Evolutionary conservation across 176 grass and related monocot species (phyloP).

Genomic region (Lolium rigidum): DNA sequence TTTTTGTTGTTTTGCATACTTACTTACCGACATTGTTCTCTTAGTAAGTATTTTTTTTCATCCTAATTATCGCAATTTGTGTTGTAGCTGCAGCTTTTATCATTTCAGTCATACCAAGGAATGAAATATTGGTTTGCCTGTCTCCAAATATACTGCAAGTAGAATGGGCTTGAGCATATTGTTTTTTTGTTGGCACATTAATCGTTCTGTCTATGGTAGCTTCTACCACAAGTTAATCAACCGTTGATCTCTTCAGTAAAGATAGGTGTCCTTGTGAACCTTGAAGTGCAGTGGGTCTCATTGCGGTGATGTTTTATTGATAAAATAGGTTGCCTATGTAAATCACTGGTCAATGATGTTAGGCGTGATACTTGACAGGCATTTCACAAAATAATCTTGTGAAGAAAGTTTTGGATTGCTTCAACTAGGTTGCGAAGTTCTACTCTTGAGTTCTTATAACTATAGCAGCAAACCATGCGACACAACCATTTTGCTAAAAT

Average conservation of each 20-base stretch:
- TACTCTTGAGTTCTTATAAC: slow-evolving; percentile 22
- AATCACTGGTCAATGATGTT: slow-evolving; percentile 38
- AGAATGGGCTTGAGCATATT: not conserved
- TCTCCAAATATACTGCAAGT: slow-evolving; percentile 24
- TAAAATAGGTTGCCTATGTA: not conserved
- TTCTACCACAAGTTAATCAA: not conserved
- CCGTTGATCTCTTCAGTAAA: slow-evolving; percentile 22
- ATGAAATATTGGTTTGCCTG: not conserved
- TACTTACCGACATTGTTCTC: not conserved
- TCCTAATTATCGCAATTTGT: not conserved
- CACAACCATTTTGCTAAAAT: slow-evolving; percentile 12
- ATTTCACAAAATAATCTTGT: slow-evolving; percentile 37
- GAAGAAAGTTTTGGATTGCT: not conserved
- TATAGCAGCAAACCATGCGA: not conserved
- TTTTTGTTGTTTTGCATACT: slow-evolving; percentile 22
- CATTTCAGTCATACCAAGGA: slow-evolving; percentile 7
- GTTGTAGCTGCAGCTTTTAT: slow-evolving; percentile 12
- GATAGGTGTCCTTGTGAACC: not conserved
- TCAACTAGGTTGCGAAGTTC: slow-evolving; percentile 15
- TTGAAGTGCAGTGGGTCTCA: not conserved
- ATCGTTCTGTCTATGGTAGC: slow-evolving; percentile 1
- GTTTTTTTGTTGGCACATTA: not conserved
- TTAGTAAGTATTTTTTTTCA: not conserved
- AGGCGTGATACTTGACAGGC: not conserved
- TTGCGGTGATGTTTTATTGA: not conserved